These are phyloP conservation scores for Boletus sp. DNA, from an alignment of 1,284 basidiomycete genomes.

Conservation along the genomic window DNA sequence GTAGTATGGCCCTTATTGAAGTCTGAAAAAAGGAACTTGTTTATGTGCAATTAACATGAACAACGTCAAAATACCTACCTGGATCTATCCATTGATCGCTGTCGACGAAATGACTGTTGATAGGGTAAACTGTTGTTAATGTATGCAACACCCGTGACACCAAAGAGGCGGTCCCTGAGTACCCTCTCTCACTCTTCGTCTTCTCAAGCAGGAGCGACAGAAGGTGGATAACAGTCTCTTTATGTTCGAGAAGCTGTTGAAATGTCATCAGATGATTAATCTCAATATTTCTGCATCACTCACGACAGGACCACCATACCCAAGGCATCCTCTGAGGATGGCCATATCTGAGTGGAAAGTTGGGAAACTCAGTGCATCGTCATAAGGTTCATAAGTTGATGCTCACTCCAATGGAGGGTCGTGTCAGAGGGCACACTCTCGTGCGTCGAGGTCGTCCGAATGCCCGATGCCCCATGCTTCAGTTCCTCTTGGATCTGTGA, in stretches of 20 bases:
- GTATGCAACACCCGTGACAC: slow-evolving; percentile 78
- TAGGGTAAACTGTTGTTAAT: slow-evolving; percentile 74
- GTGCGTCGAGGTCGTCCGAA: slow-evolving; percentile 83
- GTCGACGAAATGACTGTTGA: slow-evolving; percentile 84
- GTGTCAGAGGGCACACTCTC: slow-evolving; percentile 85
- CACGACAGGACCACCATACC: slow-evolving; percentile 64
- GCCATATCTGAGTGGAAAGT: slow-evolving; percentile 54
- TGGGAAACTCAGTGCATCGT: slow-evolving; percentile 5
- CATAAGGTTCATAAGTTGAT: slow-evolving; percentile 7
- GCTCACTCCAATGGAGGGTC: slow-evolving; percentile 90
- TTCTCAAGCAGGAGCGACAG: slow-evolving; percentile 70
- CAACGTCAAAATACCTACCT: slow-evolving; percentile 41
- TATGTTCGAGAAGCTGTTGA: slow-evolving; percentile 66
- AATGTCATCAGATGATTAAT: slow-evolving; percentile 3
- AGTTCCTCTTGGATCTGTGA: slow-evolving; percentile 84
- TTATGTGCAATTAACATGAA: background rate
- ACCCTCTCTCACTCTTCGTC: slow-evolving; percentile 89
- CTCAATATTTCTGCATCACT: slow-evolving; percentile 24
- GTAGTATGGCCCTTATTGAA: slow-evolving; percentile 72
- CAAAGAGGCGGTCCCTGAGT: slow-evolving; percentile 76
- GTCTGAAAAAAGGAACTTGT: slow-evolving; percentile 37
- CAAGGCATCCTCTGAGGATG: slow-evolving; percentile 75
- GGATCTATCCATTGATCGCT: slow-evolving; percentile 75
- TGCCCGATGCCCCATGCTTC: slow-evolving; percentile 88
- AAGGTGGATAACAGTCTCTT: slow-evolving; percentile 65